These are phyloP conservation scores for Saccharata proteae DNA, from an alignment of 2,329 filamentous ascomycete genomes.

Conservation along the genomic window DNA sequence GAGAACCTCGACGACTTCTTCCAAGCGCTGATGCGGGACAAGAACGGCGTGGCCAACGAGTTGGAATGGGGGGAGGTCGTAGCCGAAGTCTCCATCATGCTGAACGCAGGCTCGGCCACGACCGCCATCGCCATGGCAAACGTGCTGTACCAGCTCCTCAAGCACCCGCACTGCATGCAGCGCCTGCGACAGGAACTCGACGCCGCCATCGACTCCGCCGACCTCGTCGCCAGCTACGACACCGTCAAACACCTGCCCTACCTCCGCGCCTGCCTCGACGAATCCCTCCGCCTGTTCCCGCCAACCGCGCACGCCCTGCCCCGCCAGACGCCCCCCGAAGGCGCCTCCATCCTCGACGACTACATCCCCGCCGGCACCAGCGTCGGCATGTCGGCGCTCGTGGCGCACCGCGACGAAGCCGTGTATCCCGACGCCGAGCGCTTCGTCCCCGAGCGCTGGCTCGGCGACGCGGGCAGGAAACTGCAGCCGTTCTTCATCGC, in stretches of 20 bases:
- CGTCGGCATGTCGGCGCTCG: constrained; percentile 24
- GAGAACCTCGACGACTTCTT: constrained; percentile 8
- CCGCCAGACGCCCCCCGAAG: constrained; percentile 15
- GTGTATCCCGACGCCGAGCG: constrained; percentile 35
- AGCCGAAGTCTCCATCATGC: constrained; percentile 4
- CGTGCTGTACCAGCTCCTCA: constrained; percentile 27
- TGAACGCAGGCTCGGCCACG: constrained; percentile 24
- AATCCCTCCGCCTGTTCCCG: constrained; percentile 14
- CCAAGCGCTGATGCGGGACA: constrained; percentile 6
- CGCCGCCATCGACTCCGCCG: constrained; percentile 4
- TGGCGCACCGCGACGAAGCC: constrained; percentile 37
- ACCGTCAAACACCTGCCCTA: constrained; percentile 14
- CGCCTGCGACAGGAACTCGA: constrained; percentile 15
- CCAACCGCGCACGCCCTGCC: constrained; percentile 14
- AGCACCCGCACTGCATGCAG: constrained; percentile 16
- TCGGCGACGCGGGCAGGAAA: constrained; percentile 15
- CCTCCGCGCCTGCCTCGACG: constrained; percentile 23
- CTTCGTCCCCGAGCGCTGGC: constrained; percentile 39
- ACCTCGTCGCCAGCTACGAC: constrained; percentile 12
- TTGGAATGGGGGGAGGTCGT: constrained; percentile 5
- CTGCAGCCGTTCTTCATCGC: constrained; percentile 14
- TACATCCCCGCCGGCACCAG: constrained; percentile 26
- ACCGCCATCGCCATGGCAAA: constrained; percentile 21
- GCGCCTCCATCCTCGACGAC: constrained; percentile 11
- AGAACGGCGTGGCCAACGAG: constrained; percentile 1